Percentiles rank a stretch among this genome's conserved stretches.
Conservation (phyloP, 176 grass and related monocot genomes). For the Raddia guianensis region DNA sequence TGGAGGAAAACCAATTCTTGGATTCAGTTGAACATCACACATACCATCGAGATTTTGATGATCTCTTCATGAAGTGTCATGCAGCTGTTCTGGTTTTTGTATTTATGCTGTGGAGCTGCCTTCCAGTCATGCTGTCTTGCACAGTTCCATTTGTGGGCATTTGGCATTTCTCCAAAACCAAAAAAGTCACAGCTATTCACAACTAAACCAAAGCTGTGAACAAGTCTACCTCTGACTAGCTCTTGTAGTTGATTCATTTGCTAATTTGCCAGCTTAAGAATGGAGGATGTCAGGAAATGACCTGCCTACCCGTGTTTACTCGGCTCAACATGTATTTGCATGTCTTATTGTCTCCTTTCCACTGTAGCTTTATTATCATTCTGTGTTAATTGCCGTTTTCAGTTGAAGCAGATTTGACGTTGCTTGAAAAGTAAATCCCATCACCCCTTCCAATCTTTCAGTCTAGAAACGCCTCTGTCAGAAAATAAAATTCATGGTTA, state of each 20-base stretch:
- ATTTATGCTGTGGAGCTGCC: neutral
- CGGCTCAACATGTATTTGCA: neutral
- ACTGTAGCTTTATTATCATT: neutral
- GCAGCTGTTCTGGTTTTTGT: neutral
- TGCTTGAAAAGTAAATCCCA: neutral
- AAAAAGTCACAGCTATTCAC: neutral
- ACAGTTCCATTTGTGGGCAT: constrained; percentile 1
- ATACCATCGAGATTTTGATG: constrained; percentile 1
- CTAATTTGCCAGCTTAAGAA: neutral
- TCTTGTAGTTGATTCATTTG: neutral
- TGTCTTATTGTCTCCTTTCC: neutral
- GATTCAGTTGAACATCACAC: neutral
- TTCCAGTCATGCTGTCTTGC: constrained; percentile 4
- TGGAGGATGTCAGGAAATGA: constrained; percentile 4
- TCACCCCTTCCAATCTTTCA: neutral
- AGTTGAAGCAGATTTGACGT: neutral
- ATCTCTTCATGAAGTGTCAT: constrained; percentile 5
- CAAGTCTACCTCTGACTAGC: neutral
- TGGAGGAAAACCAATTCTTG: neutral
- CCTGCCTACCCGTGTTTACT: neutral
- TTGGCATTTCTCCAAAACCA: neutral
- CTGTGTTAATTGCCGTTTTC: neutral
- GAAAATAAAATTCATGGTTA: neutral
- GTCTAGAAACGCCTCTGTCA: neutral
- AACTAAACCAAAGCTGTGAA: neutral